Percentiles rank a stretch among this genome's conserved stretches.
Evolutionary conservation across 345 rosid species (phyloP).

Genomic region (Arabis alpina): DNA sequence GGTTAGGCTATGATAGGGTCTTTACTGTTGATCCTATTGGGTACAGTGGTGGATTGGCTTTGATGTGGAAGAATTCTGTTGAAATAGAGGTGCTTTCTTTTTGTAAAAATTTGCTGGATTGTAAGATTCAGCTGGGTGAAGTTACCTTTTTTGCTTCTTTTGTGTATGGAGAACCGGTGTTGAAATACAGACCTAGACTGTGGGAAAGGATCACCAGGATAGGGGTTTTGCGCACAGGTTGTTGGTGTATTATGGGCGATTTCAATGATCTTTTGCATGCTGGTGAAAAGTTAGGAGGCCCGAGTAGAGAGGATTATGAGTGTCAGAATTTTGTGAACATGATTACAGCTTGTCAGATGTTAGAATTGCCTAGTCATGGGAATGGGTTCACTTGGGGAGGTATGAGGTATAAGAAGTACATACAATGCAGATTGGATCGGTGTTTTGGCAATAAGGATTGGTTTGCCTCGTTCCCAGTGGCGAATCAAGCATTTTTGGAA

Average conservation of each 20-base stretch:
- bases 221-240: too few species aligned
- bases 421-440: not conserved
- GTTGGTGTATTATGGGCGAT: not conserved
- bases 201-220: too few species aligned
- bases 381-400: not conserved
- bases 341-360: not conserved
- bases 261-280: not conserved
- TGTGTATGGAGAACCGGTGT: too few species aligned
- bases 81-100: not conserved
- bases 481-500: too few species aligned
- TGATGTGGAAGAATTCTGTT: not conserved
- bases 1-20: not conserved
- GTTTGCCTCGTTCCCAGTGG: too few species aligned
- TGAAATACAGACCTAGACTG: too few species aligned
- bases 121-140: too few species aligned
- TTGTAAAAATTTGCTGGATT: not conserved
- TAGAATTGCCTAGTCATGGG: not conserved
- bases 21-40: not conserved
- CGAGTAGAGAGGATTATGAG: not conserved
- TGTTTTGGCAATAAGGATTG: not conserved
- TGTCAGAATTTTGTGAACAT: not conserved
- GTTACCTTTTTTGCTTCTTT: too few species aligned
- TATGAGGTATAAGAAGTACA: not conserved
- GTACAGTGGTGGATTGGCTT: too few species aligned
- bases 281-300: not conserved